phyloP scores from a whole-genome alignment of 176 grass and related monocot species.

The Phragmites australis region DNA sequence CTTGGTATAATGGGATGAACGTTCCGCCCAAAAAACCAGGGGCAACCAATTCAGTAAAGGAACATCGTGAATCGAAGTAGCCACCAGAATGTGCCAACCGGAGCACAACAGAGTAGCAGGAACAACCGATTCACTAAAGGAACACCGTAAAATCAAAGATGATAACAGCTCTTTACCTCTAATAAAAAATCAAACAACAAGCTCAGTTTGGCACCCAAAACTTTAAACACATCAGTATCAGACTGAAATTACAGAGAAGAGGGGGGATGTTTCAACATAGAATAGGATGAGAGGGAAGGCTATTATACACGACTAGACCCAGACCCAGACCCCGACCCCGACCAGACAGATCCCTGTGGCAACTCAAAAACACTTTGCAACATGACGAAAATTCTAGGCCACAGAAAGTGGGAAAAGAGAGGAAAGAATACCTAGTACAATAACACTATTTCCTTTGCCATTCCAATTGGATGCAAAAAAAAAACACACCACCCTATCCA shows the following conservation, averaged over 20 bases:
- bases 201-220: too few relatives aligned
- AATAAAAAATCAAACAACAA: too few relatives aligned
- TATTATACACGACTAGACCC: slow-evolving; percentile 56
- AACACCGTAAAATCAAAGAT: too few relatives aligned
- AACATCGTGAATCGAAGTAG: too few relatives aligned
- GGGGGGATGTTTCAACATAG: slow-evolving; percentile 20
- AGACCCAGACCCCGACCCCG: not conserved
- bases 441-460: slow-evolving; percentile 50
- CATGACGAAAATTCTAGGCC: slow-evolving; percentile 41
- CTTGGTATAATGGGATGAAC: too few relatives aligned
- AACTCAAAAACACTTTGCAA: slow-evolving; percentile 46
- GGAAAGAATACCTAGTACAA: slow-evolving; percentile 64
- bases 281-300: slow-evolving; percentile 16
- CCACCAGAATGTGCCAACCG: too few relatives aligned
- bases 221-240: slow-evolving; percentile 40
- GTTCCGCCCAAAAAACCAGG: too few relatives aligned
- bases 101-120: too few relatives aligned
- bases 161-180: too few relatives aligned
- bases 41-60: too few relatives aligned
- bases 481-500: slow-evolving; percentile 33
- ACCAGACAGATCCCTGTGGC: slow-evolving; percentile 33
- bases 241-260: slow-evolving; percentile 38
- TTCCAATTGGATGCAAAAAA: slow-evolving; percentile 46
- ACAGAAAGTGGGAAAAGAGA: not conserved
- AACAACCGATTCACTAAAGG: too few relatives aligned